Conservation (phyloP, 495 filamentous ascomycete genomes). For the Talaromyces liani region DNA sequence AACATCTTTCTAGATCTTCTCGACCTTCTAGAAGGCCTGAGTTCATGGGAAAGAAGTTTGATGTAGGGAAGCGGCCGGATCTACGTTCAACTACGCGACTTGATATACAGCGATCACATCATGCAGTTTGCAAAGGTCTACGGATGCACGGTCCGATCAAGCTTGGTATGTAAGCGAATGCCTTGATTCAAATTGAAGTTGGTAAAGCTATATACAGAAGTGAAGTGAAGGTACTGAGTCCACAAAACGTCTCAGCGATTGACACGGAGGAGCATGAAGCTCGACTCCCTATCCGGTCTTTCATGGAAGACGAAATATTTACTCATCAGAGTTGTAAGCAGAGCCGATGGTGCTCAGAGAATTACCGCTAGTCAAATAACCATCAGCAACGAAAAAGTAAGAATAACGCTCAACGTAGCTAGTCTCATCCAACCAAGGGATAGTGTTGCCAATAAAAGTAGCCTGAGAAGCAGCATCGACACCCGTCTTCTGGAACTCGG, state of each 20-base stretch:
- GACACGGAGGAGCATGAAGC: background rate
- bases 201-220: background rate
- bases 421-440: constrained; percentile 60
- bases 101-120: background rate
- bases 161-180: background rate
- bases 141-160: background rate
- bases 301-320: background rate
- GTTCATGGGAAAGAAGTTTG: background rate
- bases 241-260: background rate
- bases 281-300: background rate
- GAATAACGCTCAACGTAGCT: constrained; percentile 64
- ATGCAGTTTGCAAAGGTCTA: background rate
- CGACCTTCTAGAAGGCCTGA: background rate
- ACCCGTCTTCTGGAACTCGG: constrained; percentile 56
- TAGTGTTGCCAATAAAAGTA: constrained; percentile 46
- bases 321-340: constrained; percentile 9
- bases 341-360: constrained; percentile 8
- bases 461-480: constrained; percentile 40
- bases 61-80: background rate
- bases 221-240: background rate
- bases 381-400: constrained; percentile 61
- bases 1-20: background rate
- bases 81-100: background rate
- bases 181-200: background rate
- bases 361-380: constrained; percentile 7